Conservation (phyloP, 176 grass and related monocot species). For the Rhynchospora pubera region DNA sequence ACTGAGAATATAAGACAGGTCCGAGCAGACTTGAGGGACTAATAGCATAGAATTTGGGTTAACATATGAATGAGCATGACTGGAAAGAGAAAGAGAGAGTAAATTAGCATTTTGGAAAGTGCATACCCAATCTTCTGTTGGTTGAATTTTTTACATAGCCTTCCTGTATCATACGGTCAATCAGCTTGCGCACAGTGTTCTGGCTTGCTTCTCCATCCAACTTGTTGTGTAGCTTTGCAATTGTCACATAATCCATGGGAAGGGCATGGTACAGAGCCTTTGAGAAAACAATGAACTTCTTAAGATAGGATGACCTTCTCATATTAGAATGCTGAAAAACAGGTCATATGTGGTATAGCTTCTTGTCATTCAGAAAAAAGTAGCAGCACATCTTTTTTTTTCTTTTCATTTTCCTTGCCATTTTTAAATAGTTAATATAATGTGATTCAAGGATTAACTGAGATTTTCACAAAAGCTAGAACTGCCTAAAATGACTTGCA, state of each 20-base stretch:
- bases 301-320: neutral
- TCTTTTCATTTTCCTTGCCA: neutral
- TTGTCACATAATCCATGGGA: conserved; percentile 85
- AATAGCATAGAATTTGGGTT: neutral
- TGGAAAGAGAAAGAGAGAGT: neutral
- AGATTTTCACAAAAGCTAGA: neutral
- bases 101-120: neutral
- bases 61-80: neutral
- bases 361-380: neutral
- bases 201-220: conserved; percentile 72
- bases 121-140: conserved; percentile 79
- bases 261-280: conserved; percentile 85
- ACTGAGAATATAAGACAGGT: neutral
- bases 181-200: conserved; percentile 58
- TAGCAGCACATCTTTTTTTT: neutral
- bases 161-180: conserved; percentile 93
- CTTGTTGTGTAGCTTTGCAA: conserved; percentile 81
- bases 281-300: conserved; percentile 20
- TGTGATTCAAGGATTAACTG: neutral
- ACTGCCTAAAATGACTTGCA: neutral
- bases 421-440: neutral
- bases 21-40: neutral
- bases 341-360: conserved; percentile 3
- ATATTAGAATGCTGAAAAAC: conserved; percentile 7
- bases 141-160: conserved; percentile 74